These are phyloP conservation scores for Fusarium sp. DNA, from an alignment of 2,329 filamentous ascomycete species.

Conservation along the genomic window DNA sequence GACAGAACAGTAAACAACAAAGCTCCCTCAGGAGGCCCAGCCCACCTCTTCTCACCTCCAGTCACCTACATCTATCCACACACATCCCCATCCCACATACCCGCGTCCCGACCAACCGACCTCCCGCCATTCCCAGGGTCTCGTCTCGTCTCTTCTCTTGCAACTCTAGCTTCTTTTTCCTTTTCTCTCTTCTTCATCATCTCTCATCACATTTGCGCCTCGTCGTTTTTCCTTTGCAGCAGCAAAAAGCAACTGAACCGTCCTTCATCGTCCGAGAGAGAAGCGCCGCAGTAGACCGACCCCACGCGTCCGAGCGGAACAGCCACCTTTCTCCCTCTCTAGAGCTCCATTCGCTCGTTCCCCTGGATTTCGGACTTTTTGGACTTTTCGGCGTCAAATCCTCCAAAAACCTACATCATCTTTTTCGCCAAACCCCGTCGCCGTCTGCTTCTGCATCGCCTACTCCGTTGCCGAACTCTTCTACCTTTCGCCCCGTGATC, in stretches of 20 bases:
- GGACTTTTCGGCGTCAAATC: conserved; percentile 37
- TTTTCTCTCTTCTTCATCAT: neutral
- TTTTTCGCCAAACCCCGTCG: conserved; percentile 1
- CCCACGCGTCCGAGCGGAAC: conserved; percentile 44
- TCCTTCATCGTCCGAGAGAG: conserved; percentile 7
- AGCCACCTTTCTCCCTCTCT: conserved; percentile 38
- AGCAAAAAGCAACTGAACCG: conserved; percentile 1
- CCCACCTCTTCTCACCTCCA: neutral
- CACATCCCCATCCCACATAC: conserved; percentile 19
- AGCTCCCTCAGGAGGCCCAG: conserved; percentile 27
- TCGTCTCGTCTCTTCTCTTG: neutral
- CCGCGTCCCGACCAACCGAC: conserved; percentile 15
- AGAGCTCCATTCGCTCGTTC: conserved; percentile 38
- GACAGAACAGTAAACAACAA: conserved; percentile 33
- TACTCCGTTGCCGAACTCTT: conserved; percentile 4
- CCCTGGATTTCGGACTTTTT: conserved; percentile 42
- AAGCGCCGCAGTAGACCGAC: conserved; percentile 33
- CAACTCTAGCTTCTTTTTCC: neutral
- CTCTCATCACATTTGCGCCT: neutral
- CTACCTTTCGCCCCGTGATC: conserved; percentile 29
- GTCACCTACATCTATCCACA: neutral
- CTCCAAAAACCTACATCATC: conserved; percentile 31
- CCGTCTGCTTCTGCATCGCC: conserved; percentile 17
- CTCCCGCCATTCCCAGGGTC: conserved; percentile 27
- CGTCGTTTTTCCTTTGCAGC: neutral